Evolutionary conservation across 176 grass and related monocot species (phyloP).

Genomic region (Aegilops bicornis): DNA sequence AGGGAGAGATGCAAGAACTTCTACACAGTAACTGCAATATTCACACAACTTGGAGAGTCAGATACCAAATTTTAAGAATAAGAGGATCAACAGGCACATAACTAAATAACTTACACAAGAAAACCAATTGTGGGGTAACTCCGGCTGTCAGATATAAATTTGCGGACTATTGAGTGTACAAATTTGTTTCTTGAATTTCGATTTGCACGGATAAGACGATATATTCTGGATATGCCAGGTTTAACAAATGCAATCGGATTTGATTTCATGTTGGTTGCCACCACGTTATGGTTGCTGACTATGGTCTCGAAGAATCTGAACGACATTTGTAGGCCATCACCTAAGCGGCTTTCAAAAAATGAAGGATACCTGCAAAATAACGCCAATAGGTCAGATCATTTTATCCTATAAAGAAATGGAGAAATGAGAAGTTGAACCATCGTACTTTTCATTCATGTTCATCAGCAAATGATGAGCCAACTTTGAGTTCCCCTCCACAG

Average conservation of each 20-base stretch:
- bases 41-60: constrained; percentile 25
- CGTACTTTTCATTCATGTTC: constrained; percentile 99
- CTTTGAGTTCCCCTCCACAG: constrained; percentile 78
- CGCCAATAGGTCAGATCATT: constrained; percentile 9
- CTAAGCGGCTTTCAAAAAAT: constrained; percentile 95
- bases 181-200: constrained; percentile 97
- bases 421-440: constrained; percentile 5
- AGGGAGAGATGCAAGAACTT: constrained; percentile 91
- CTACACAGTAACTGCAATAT: constrained; percentile 84
- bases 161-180: constrained; percentile 85
- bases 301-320: constrained; percentile 83
- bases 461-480: constrained; percentile 93
- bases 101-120: constrained; percentile 72
- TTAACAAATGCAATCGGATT: constrained; percentile 84
- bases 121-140: constrained; percentile 66
- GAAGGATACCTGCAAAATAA: constrained; percentile 82
- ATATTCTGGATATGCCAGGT: constrained; percentile 90
- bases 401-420: constrained; percentile 10
- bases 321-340: constrained; percentile 90
- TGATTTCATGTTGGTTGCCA: constrained; percentile 57
- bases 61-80: constrained; percentile 26
- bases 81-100: constrained; percentile 10
- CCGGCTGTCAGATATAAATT: constrained; percentile 67
- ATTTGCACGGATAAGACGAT: constrained; percentile 85
- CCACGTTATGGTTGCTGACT: constrained; percentile 58